Base-by-base conservation (phyloP, 2,329 filamentous ascomycete species). In the Pseudogymnoascus sp. region DNA sequence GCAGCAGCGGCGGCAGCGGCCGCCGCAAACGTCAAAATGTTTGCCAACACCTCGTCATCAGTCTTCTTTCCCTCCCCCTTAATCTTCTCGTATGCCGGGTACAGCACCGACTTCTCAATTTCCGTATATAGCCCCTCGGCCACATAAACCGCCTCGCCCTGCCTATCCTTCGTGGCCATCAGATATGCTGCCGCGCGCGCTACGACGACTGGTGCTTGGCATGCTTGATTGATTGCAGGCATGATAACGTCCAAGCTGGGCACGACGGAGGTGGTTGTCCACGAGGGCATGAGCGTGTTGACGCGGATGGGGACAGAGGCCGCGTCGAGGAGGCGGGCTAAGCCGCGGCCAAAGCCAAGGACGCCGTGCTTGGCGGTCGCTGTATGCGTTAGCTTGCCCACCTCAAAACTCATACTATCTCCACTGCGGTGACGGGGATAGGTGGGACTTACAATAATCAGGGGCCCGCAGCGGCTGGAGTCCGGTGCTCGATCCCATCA, bases 291-390 rank as follows among this genome's bases (percentile, higher is more conserved):
- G 17, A 85, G 71, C 5, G 75, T 77, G 71, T 86, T 86, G 59
- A 85, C 68, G 11, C 83, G 79, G 44, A 85, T 78, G 1, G 79
- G 77, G 1, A 80, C 63, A 15, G 68, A 63, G 9, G 73, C 71
- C 2, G 65, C 66, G 10, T 67, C 64, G 2, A 81, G 65, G 3
- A 77, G 69, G 2, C 71, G 70, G 1, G 75, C 69, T 8, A 82
- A 70, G 2, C 78, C 77, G 29, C 82, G 76, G 21, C 80, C 74
- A 61, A 82, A 77, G 2, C 83, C 82, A 0, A 84, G 64, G 0
- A 83, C 77, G 21, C 76, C 83, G 61, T 84, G 79, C 63, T 85
- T 85, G 29, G 81, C 72, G 1, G 78, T 76, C 1, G 78, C 77
- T 78, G 57, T 61, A 17, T 26, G 0, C 63, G 60, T 68, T 3